These are phyloP conservation scores for Nemophila menziesii DNA, from an alignment of 257 asterid genomes.

Conservation along the genomic window DNA sequence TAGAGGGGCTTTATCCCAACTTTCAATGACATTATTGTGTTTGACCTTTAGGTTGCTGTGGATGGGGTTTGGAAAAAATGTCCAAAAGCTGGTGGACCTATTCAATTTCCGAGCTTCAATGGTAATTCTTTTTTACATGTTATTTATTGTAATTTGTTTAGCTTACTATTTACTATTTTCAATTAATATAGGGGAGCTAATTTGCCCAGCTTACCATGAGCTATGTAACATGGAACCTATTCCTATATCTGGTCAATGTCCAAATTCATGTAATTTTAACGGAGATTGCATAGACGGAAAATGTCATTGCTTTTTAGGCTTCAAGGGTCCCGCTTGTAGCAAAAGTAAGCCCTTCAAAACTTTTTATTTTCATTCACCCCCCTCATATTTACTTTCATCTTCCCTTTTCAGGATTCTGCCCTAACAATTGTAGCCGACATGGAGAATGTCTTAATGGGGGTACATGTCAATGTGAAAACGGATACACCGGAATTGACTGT, in stretches of 20 bases:
- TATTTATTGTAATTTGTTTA: no score
- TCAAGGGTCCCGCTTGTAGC: constrained; percentile 80
- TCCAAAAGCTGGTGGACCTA: constrained; percentile 75
- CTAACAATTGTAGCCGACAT: constrained; percentile 47
- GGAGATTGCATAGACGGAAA: constrained; percentile 87
- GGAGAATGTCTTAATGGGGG: constrained; percentile 65
- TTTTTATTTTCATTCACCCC: neutral
- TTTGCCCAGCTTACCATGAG: constrained; percentile 92
- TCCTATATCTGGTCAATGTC: constrained; percentile 66
- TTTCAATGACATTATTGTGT: constrained; percentile 1
- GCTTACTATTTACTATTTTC: neutral
- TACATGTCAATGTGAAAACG: constrained; percentile 56
- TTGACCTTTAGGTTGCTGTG: constrained; percentile 62
- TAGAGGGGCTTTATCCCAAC: neutral
- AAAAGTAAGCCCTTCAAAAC: constrained; percentile 24
- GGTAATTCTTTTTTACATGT: constrained; percentile 25
- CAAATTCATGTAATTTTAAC: constrained; percentile 62
- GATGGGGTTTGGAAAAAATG: constrained; percentile 79
- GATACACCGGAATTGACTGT: constrained; percentile 86
- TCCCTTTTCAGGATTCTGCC: constrained; percentile 59
- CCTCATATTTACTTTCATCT: neutral
- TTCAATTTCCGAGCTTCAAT: constrained; percentile 70
- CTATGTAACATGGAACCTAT: constrained; percentile 56
- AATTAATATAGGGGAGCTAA: constrained; percentile 53
- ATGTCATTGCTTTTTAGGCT: constrained; percentile 87